Evolutionary conservation across 495 filamentous ascomycete species (phyloP).

Genomic region (Massariosphaeria phaeospora): DNA sequence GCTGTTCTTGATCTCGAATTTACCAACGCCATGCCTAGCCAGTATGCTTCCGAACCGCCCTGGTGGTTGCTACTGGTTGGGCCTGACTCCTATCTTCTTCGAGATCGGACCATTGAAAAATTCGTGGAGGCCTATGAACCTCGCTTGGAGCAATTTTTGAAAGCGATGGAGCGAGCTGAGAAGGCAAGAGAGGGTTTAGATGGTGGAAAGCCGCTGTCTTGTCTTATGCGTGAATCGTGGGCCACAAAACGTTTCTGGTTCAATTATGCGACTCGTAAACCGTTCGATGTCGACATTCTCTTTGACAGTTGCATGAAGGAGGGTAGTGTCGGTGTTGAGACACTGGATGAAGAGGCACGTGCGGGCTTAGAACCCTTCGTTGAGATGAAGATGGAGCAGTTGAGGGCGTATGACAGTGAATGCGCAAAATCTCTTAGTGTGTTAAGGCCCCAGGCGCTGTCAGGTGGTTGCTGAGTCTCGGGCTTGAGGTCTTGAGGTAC

Average conservation of each 20-base stretch:
- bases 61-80: constrained; percentile 14
- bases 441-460: no score
- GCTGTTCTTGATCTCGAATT: constrained; percentile 14
- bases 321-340: constrained; percentile 8
- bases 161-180: constrained; percentile 7
- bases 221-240: constrained; percentile 36
- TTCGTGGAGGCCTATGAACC: constrained; percentile 13
- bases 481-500: no score
- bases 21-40: constrained; percentile 10
- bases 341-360: constrained; percentile 2
- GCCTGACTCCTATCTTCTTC: constrained; percentile 9
- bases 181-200: not conserved
- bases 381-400: no score
- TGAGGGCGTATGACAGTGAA: no score
- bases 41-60: constrained; percentile 9
- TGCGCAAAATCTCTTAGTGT: no score
- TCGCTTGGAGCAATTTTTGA: constrained; percentile 12
- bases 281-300: constrained; percentile 11
- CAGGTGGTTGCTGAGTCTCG: no score
- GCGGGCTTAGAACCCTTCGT: no score
- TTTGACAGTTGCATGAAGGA: constrained; percentile 2
- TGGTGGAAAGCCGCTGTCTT: constrained; percentile 5
- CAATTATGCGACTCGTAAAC: constrained; percentile 37
- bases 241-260: constrained; percentile 44
- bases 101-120: constrained; percentile 9